Conservation (phyloP, 2,329 filamentous ascomycete genomes). For the Lasiodiplodia citricola region DNA sequence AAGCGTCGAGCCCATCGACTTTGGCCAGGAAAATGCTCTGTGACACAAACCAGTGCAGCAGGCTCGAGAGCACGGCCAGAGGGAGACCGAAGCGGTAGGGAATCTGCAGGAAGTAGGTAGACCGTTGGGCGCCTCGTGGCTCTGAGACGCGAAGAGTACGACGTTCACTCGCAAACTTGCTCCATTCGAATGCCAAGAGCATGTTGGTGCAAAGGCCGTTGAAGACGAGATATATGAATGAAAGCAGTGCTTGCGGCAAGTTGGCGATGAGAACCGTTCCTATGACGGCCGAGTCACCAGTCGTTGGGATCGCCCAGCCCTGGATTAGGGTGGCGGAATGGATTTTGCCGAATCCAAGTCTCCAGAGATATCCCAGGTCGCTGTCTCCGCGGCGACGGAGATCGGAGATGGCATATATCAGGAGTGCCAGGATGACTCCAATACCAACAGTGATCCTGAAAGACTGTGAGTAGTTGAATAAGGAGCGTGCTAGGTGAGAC, state of each 20-base stretch:
- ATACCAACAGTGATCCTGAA: too few relatives aligned
- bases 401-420: too few relatives aligned
- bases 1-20: neutral
- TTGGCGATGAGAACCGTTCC: neutral
- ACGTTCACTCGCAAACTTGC: neutral
- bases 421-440: too few relatives aligned
- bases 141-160: neutral
- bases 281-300: neutral
- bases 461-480: too few relatives aligned
- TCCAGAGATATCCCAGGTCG: neutral
- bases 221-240: constrained; percentile 52
- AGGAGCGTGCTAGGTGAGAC: too few relatives aligned
- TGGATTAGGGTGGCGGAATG: neutral
- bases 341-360: neutral
- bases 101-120: constrained; percentile 47
- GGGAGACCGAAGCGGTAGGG: constrained; percentile 47
- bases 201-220: constrained; percentile 56
- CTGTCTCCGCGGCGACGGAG: neutral
- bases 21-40: constrained; percentile 49
- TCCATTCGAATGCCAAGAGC: constrained; percentile 55
- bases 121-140: neutral
- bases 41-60: constrained; percentile 52
- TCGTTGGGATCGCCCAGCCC: neutral
- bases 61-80: constrained; percentile 37
- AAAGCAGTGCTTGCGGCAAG: constrained; percentile 43